Conservation (phyloP, 1,139 yeast species). For the Maudiozyma humilis region DNA sequence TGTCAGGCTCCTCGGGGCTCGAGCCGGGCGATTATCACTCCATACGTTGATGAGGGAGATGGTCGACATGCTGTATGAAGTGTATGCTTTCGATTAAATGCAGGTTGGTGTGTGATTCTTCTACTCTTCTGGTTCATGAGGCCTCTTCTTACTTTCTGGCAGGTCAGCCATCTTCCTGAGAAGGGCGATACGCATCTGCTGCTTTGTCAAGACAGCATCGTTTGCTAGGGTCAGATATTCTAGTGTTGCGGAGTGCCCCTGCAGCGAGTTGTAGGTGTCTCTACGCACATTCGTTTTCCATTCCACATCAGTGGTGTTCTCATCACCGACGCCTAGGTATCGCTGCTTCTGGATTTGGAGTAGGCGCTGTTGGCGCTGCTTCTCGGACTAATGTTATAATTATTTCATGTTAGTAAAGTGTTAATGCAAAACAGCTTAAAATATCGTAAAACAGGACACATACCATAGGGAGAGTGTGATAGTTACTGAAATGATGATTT, state of each 20-base stretch:
- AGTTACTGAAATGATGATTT: too few relatives aligned
- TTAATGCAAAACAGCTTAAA: too few relatives aligned
- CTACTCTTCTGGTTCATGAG: not conserved
- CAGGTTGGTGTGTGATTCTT: too few relatives aligned
- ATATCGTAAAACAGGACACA: too few relatives aligned
- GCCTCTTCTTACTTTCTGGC: slow-evolving; percentile 5
- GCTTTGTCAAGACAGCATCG: slow-evolving; percentile 34
- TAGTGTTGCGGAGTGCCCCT: slow-evolving; percentile 60
- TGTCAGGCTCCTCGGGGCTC: not conserved
- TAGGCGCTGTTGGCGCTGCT: slow-evolving; percentile 22
- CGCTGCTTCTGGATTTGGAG: slow-evolving; percentile 25
- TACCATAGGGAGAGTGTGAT: not conserved
- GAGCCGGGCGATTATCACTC: too few relatives aligned
- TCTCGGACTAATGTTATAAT: slow-evolving; percentile 26
- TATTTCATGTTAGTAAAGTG: not conserved
- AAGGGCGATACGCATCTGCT: slow-evolving; percentile 21
- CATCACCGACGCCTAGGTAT: slow-evolving; percentile 28
- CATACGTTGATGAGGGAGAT: not conserved
- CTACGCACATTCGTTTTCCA: slow-evolving; percentile 48
- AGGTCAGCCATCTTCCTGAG: slow-evolving; percentile 21
- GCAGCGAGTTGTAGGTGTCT: slow-evolving; percentile 66
- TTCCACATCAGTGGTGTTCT: slow-evolving; percentile 24
- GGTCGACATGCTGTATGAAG: too few relatives aligned
- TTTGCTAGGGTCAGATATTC: slow-evolving; percentile 60
- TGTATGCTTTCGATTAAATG: too few relatives aligned